A percentile compares a stretch with the other conserved stretches of the same genome.
These are phyloP conservation scores for Pythium graminicola DNA, from an alignment of 352 stramenopile species.

Conservation along the genomic window DNA sequence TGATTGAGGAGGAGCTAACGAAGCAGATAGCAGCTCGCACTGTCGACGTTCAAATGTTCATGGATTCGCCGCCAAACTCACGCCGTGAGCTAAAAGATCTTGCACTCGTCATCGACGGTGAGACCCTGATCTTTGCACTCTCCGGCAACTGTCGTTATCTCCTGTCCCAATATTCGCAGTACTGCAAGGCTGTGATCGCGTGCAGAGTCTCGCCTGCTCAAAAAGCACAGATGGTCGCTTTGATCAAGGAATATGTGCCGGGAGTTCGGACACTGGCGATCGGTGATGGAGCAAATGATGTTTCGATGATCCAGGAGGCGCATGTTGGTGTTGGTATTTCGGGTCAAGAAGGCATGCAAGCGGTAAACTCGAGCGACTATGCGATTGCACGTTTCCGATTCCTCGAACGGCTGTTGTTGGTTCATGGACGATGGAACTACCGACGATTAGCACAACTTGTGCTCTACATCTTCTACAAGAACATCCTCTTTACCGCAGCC, in stretches of 20 bases:
- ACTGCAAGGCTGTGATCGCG: constrained; percentile 78
- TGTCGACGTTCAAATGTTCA: constrained; percentile 40
- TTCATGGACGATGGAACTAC: constrained; percentile 91
- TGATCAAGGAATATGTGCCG: constrained; percentile 61
- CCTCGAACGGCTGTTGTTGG: constrained; percentile 86
- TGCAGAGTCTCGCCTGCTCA: constrained; percentile 86
- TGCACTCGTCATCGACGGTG: constrained; percentile 92
- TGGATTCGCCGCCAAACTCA: constrained; percentile 33
- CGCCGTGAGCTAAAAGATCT: constrained; percentile 48
- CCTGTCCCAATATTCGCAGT: constrained; percentile 45
- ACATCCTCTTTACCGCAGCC: constrained; percentile 77
- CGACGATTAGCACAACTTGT: constrained; percentile 90
- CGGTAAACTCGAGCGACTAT: constrained; percentile 92
- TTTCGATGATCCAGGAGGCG: constrained; percentile 92
- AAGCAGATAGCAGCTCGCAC: constrained; percentile 20
- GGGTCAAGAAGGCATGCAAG: constrained; percentile 88
- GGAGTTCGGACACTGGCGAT: constrained; percentile 89
- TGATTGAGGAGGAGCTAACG: background rate
- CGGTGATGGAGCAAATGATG: constrained; percentile 95
- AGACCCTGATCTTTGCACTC: constrained; percentile 80
- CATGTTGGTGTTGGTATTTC: constrained; percentile 91
- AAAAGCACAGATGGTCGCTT: constrained; percentile 76
- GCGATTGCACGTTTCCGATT: constrained; percentile 93
- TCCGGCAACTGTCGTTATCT: constrained; percentile 35
- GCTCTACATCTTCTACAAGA: constrained; percentile 96